Evolutionary conservation across 495 filamentous ascomycete species (phyloP), one percentile per base, ranked within the genome.

Genomic region (Penicillium diatomitis): DNA sequence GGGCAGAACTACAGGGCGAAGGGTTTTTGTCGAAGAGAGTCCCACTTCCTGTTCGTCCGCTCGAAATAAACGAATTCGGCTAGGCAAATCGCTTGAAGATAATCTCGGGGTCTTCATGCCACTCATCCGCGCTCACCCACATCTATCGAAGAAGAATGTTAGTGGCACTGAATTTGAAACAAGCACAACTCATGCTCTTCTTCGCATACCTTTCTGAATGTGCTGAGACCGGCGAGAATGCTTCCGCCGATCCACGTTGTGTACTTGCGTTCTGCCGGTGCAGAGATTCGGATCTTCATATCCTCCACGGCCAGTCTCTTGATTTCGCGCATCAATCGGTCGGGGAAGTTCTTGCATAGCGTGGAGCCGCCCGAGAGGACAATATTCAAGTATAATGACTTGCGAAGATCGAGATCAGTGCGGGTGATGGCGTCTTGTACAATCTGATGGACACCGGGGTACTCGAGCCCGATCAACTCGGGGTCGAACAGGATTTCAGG

Each of bases 221-320:
- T 97, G 71, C 91, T 97, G 64, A 99, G 66, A 0, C 94, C 94
- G 33, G 94, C 92, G 48, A 99, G 72, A 72, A 99, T 99, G 61
- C 92, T 96, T 30, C 92, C 92, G 56, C 92, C 92, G 61, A 96
- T 97, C 92, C 92, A 99, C 29, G 88, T 96, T 49, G 87, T 95
- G 70, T 97, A 99, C 67, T 96, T 95, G 48, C 92, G 80, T 72
- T 99, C 92, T 2, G 94, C 89, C 47, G 92, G 92, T 28, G 92
- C 92, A 66, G 94, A 95, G 50, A 99, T 99, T 70, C 95, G 92
- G 64, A 99, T 96, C 57, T 89, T 83, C 94, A 96, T 99, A 60
- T 99, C 92, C 72, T 95, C 96, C 46, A 96, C 89, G 8, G 92
- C 91, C 27, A 97, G 71, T 52, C 84, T 76, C 68, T 95, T 91